phyloP scores from a whole-genome alignment of 1,284 basidiomycete genomes.

The Mycocalia duriaeana region DNA sequence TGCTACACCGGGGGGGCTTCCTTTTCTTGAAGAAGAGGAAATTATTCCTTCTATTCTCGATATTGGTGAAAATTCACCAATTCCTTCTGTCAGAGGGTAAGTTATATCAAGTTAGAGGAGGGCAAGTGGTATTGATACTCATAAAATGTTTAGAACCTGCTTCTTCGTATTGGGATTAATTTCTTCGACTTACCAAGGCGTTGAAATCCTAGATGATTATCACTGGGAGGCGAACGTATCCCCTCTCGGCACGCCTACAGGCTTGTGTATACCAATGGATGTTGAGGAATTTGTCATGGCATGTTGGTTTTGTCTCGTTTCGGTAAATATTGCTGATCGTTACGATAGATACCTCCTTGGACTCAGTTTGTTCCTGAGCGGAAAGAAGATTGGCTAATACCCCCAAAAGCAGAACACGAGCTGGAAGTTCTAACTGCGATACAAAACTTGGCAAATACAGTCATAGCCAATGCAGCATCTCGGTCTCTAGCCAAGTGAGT shows the following conservation, averaged over 20 bases:
- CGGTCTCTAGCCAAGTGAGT: slow-evolving; percentile 76
- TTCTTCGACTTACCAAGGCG: slow-evolving; percentile 53
- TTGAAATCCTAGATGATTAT: slow-evolving; percentile 74
- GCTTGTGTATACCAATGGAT: slow-evolving; percentile 84
- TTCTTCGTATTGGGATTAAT: slow-evolving; percentile 90
- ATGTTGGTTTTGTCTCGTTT: slow-evolving; percentile 25
- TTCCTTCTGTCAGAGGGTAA: slow-evolving; percentile 91
- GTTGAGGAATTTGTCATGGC: slow-evolving; percentile 79
- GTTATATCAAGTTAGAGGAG: too few species aligned
- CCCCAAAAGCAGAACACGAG: slow-evolving; percentile 69
- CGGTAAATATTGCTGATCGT: slow-evolving; percentile 3
- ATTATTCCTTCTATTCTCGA: slow-evolving; percentile 86
- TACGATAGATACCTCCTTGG: slow-evolving; percentile 74
- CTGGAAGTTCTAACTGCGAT: slow-evolving; percentile 87
- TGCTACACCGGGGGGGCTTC: slow-evolving; percentile 84
- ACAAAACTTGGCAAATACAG: slow-evolving; percentile 92
- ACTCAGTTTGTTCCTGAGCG: slow-evolving; percentile 41
- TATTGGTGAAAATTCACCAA: slow-evolving; percentile 85
- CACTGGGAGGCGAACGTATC: slow-evolving; percentile 90
- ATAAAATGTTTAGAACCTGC: slow-evolving; percentile 66
- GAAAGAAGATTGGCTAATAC: slow-evolving; percentile 49
- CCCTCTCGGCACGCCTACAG: slow-evolving; percentile 84
- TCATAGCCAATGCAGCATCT: slow-evolving; percentile 91
- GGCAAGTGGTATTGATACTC: not conserved
- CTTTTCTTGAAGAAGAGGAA: slow-evolving; percentile 92